Base-by-base conservation (phyloP, 192 early-diverging fungal genomes). In the Rhizoclosmatium globosum region DNA sequence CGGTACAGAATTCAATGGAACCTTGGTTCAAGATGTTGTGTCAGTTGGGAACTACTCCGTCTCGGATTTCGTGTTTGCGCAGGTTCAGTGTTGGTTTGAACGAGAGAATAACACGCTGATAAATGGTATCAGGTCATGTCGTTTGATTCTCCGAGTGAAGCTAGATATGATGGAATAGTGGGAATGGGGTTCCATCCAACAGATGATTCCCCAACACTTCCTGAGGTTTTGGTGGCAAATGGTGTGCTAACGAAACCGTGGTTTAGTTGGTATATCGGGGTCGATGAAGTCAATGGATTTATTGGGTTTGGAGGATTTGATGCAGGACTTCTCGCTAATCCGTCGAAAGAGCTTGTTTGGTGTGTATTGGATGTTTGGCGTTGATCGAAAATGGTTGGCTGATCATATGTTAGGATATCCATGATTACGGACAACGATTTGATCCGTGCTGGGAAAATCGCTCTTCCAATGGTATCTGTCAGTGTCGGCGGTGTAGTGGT, bases 151-250 rank as follows among this genome's bases (percentile, higher is more conserved):
- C 9, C 19, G 9, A 15, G 11, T 15, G 53, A 56, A 1, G 58
- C 31, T n/a, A 11, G 42, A 21, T n/a, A 43, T 4, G 72, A 74
- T 38, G 72, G 72, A 17, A 74, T 74, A 19, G 58, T 74, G 19
- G 72, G 72, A 9, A 74, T 74, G 72, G 72, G 72, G 15, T 62
- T 74, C 72, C 72, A 62, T 43, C 72, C 72, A 0, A n/a, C 47
- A 9, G 60, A 21, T 7, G 7, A 62, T 23, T 19, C 0, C 23
- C 7, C 11, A 0, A 62, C 60, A 7, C 38, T 62, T 19, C 7
- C 21, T 7, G 72, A 74, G 39, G 53, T 11, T 2, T 17, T 48
- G 2, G 23, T 74, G 19, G 47, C 11, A 44, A 45, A 6, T 23
- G 23, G 46, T 43, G 4, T 2, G 6, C 43, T 74, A 19, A 41